phyloP scores from a whole-genome alignment of 129 eudicot species.

The Flaveria brownii region DNA sequence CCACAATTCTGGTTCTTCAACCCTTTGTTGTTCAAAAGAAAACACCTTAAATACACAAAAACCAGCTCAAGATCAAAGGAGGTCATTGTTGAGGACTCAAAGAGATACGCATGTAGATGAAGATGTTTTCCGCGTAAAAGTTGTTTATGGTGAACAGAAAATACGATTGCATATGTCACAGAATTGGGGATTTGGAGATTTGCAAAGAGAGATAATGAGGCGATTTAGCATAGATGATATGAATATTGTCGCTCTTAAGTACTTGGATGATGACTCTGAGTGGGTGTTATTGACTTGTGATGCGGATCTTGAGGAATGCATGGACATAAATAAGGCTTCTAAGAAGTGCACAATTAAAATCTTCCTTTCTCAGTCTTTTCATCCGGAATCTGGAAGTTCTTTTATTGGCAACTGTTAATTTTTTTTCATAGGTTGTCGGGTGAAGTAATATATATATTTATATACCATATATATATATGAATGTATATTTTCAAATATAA shows the following conservation, averaged over 20 bases:
- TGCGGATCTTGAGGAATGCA: slow-evolving; percentile 71
- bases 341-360: slow-evolving; percentile 46
- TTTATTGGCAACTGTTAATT: slow-evolving; percentile 41
- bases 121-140: slow-evolving; percentile 44
- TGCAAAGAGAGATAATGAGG: slow-evolving; percentile 45
- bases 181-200: slow-evolving; percentile 43
- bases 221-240: slow-evolving; percentile 43
- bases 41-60: slow-evolving; percentile 29
- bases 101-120: slow-evolving; percentile 19
- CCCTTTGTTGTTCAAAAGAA: slow-evolving; percentile 35
- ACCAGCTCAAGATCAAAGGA: slow-evolving; percentile 39
- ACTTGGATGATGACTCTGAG: slow-evolving; percentile 66
- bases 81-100: slow-evolving; percentile 28
- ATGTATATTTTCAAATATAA: slow-evolving; percentile 5
- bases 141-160: slow-evolving; percentile 49
- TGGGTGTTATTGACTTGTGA: slow-evolving; percentile 71
- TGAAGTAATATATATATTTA: neutral
- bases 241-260: slow-evolving; percentile 46
- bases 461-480: neutral
- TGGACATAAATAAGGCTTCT: slow-evolving; percentile 51
- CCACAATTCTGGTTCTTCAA: slow-evolving; percentile 45
- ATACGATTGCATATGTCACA: slow-evolving; percentile 44
- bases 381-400: slow-evolving; percentile 44
- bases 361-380: slow-evolving; percentile 35
- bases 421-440: slow-evolving; percentile 27